Base-by-base conservation (phyloP, 176 grass and related monocot genomes). In the Panicum miliaceum region DNA sequence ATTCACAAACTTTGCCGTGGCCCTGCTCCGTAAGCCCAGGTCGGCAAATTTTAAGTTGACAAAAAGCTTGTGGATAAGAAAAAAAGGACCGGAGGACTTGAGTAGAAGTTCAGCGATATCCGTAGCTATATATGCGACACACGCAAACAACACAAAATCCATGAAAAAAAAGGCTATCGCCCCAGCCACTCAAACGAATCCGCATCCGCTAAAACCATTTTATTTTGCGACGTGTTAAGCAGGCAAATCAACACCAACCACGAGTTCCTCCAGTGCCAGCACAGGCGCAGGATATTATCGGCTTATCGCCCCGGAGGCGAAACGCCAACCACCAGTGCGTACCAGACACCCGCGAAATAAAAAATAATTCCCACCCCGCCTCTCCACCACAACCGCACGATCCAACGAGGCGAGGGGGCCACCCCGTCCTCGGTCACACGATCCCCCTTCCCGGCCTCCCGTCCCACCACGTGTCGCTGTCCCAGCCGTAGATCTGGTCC, bases 281-380 rank as follows among this genome's bases (percentile, higher is more conserved):
- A 23, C 20, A 7, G 18, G 9, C 45, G n/a, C 35, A 57, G 77
- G 88, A 90, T 90, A 86, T 82, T 86, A 86, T 86, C 78, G 20
- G 4, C 46, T 82, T 86, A 86, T 86, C 78, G 20, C 6, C 46
- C 26, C 7, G 64, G 45, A 5, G 13, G 52, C 71, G 54, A 20
- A 76, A 82, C 57, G 23, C 43, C 71, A 77, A 57, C 78, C 84
- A 66, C 88, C 36, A 25, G 26, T 36, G 56, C 25, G 29, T 77
- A 36, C 84, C 75, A 7, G 41, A 62, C 75, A 10, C 45, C 32
- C 32, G 23, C 63, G 15, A 5, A 56, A 23, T 53, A 34, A 63
- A 32, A 1, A n/a, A n/a, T n/a, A n/a, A 65, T 23, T 12, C 12
- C 10, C 77, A 61, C 42, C 84, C 27, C 0, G 2, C 8, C 43